Conservation (phyloP, 257 asterid species). For the Solanum chiquidenum region DNA sequence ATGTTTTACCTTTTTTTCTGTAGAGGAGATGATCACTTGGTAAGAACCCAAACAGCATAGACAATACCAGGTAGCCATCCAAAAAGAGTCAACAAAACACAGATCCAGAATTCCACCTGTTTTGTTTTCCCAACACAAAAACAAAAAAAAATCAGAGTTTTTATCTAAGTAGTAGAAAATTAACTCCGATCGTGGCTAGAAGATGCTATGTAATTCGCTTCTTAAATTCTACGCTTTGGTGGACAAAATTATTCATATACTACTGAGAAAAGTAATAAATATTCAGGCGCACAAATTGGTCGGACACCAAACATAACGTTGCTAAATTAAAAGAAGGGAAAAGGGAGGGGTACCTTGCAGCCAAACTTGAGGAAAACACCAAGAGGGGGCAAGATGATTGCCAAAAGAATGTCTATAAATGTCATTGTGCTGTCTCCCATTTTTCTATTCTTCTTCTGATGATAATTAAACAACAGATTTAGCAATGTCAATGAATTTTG, state of each 20-base stretch:
- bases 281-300: neutral
- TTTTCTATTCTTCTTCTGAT: neutral
- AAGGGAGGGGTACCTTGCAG: constrained; percentile 28
- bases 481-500: neutral
- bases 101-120: constrained; percentile 22
- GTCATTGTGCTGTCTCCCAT: constrained; percentile 40
- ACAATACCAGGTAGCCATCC: constrained; percentile 19
- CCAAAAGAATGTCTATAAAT: constrained; percentile 49
- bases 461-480: neutral
- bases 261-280: neutral
- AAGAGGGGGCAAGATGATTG: constrained; percentile 82
- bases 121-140: neutral
- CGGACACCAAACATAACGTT: neutral
- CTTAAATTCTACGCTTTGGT: neutral
- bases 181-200: neutral
- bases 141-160: neutral
- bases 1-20: neutral
- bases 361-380: constrained; percentile 82
- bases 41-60: constrained; percentile 15
- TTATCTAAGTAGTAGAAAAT: neutral
- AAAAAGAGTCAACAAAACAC: constrained; percentile 9
- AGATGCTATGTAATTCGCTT: neutral
- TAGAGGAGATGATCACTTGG: constrained; percentile 1
- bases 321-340: neutral
- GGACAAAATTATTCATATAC: neutral